These are phyloP conservation scores for Naematelia aurantialba DNA, from an alignment of 768 basidiomycete genomes.

Conservation along the genomic window DNA sequence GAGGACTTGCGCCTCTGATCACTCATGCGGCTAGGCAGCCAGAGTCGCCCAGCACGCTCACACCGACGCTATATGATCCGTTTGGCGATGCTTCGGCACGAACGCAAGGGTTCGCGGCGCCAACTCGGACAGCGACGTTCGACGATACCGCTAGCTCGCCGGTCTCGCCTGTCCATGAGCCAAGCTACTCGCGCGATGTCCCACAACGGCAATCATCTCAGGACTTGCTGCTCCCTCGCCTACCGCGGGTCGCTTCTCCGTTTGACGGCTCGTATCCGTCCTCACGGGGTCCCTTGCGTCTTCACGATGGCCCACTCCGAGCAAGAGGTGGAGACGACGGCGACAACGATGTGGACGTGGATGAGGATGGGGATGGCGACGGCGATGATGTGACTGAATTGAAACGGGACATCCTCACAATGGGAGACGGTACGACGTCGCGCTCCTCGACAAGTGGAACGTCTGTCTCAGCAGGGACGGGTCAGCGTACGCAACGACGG, in stretches of 20 bases:
- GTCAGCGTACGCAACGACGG: background rate
- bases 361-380: constrained; percentile 9
- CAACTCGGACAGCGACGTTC: background rate
- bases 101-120: background rate
- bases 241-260: background rate
- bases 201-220: background rate
- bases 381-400: constrained; percentile 29
- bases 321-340: constrained; percentile 8
- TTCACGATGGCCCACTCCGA: constrained; percentile 18
- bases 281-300: constrained; percentile 12
- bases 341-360: background rate
- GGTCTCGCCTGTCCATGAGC: background rate
- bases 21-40: background rate
- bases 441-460: background rate
- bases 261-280: background rate
- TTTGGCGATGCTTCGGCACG: background rate
- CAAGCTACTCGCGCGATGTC: background rate
- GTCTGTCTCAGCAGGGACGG: constrained; percentile 2
- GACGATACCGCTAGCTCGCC: background rate
- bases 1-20: background rate
- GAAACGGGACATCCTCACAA: constrained; percentile 38
- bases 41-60: background rate
- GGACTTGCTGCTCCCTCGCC: background rate
- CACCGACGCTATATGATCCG: background rate
- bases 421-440: constrained; percentile 10